phyloP scores from a whole-genome alignment of 2,329 filamentous ascomycete species.

The Ophiostoma populinum region DNA sequence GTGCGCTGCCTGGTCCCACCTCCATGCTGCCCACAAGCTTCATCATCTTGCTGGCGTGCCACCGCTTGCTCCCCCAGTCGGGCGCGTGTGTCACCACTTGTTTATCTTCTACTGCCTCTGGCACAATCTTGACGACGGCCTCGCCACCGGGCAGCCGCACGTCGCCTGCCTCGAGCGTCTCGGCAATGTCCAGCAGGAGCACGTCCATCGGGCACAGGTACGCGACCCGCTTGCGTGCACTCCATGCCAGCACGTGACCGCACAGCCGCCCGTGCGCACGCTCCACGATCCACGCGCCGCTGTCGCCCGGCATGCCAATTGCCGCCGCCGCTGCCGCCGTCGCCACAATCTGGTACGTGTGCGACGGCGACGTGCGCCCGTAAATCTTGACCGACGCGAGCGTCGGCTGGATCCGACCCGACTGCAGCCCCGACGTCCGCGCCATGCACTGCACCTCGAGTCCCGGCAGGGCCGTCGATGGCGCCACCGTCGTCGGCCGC shows the following conservation, averaged over 20 bases:
- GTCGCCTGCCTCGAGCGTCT: constrained; percentile 51
- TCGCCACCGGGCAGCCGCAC: constrained; percentile 54
- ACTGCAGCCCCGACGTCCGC: constrained; percentile 69
- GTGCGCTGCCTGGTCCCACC: constrained; percentile 6
- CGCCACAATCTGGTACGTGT: constrained; percentile 40
- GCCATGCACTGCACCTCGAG: constrained; percentile 76
- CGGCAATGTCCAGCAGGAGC: constrained; percentile 66
- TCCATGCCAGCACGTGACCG: constrained; percentile 83
- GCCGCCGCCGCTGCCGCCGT: constrained; percentile 14
- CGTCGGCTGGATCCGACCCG: constrained; percentile 57
- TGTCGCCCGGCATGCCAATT: constrained; percentile 67
- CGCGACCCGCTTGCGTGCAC: constrained; percentile 58
- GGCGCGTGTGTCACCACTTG: not conserved
- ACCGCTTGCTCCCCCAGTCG: not conserved
- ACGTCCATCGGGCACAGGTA: constrained; percentile 96
- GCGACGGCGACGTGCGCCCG: constrained; percentile 63
- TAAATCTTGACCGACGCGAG: constrained; percentile 78
- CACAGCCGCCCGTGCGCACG: constrained; percentile 63
- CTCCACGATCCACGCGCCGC: constrained; percentile 83
- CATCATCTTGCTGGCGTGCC: constrained; percentile 8
- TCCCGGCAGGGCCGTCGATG: constrained; percentile 47
- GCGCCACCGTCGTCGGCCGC: constrained; percentile 40
- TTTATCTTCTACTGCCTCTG: not conserved
- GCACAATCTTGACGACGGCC: constrained; percentile 19
- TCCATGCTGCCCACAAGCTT: constrained; percentile 9